Base-by-base conservation (phyloP, 805 yeast genomes). In the Spathaspora girioi region DNA sequence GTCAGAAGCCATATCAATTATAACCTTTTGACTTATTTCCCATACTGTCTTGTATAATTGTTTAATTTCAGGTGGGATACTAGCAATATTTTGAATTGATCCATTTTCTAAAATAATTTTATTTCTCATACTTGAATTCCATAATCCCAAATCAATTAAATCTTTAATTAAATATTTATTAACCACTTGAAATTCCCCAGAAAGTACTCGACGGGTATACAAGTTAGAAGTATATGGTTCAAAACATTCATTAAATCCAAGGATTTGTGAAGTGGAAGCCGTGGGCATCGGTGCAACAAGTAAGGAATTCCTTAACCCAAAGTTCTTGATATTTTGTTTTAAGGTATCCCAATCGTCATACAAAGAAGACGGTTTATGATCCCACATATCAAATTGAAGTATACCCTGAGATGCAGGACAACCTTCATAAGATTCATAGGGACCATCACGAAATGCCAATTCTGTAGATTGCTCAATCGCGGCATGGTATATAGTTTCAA, bases 241-340 rank as follows among this genome's bases (percentile, higher is more conserved):
- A 68, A 93, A 93, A 70, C 97, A 92, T 73, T 93, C 98, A 60
- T 84, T 92, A 75, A 81, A 89, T 40, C 97, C 98, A 48, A 93
- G 76, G 48, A 93, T 92, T 73, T 91, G 97, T 2, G 98, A 93
- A 1, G 98, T 93, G 1, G 97, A 90, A 1, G 98, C 98, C 15
- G 98, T 93, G 43, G 98, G 98, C 98, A 93, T 93, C 49, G 97
- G 94, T 1, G 96, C 97, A 32, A 92, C 88, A 15, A 92, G 68
- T 51, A 93, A 71, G 4, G 97, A 93, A 74, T 93, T 93, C 63
- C 97, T 77, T 42, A 93, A 61, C 46, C 98, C 98, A 61, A 82
- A 69, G 55, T 71, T 67, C 48, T 71, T 70, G 54, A 93, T 76
- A 41, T 81, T 71, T 10, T 70, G 72, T 69, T 87, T 90, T 59